Evolutionary conservation across 2,329 filamentous ascomycete species (phyloP).

Genomic region (Ploettnerulaceae sp.): DNA sequence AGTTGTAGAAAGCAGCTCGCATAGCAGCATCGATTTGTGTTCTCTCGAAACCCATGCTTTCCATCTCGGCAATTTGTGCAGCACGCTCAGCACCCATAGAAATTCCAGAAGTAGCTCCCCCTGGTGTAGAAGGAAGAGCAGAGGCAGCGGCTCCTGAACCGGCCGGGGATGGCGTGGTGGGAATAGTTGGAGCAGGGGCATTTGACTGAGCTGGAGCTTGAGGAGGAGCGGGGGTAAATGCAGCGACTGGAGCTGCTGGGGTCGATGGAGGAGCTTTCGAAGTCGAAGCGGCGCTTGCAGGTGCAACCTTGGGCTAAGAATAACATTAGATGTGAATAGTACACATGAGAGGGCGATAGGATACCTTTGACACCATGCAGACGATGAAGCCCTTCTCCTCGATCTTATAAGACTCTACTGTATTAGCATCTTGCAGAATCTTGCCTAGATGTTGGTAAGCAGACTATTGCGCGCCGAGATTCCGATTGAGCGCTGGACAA

Average conservation of each 20-base stretch:
- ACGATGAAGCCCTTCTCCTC: conserved; percentile 99
- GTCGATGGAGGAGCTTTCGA: conserved; percentile 53
- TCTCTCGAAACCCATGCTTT: conserved; percentile 92
- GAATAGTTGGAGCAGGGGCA: conserved; percentile 44
- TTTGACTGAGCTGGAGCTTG: conserved; percentile 58
- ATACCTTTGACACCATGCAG: conserved; percentile 95
- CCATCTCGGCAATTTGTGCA: conserved; percentile 85
- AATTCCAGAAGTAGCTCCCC: conserved; percentile 73
- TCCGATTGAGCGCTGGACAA: conserved; percentile 34
- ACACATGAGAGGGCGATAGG: conserved; percentile 17
- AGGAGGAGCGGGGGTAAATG: conserved; percentile 52
- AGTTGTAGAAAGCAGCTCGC: conserved; percentile 95
- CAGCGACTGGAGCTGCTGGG: conserved; percentile 52
- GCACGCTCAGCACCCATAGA: conserved; percentile 79
- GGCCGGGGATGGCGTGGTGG: conserved; percentile 44
- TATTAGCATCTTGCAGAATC: conserved; percentile 96
- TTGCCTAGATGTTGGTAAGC: conserved; percentile 62
- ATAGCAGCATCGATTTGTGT: conserved; percentile 87
- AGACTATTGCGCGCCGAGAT: conserved; percentile 7
- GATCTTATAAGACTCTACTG: conserved; percentile 94
- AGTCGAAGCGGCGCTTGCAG: conserved; percentile 49
- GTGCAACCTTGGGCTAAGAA: conserved; percentile 62
- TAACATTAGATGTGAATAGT: conserved; percentile 20
- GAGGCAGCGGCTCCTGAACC: conserved; percentile 45
- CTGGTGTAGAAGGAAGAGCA: conserved; percentile 42